Evolutionary conservation across 2,329 filamentous ascomycete genomes (phyloP), one percentile per base, ranked within the genome.

Genomic region (Cordyceps militaris): DNA sequence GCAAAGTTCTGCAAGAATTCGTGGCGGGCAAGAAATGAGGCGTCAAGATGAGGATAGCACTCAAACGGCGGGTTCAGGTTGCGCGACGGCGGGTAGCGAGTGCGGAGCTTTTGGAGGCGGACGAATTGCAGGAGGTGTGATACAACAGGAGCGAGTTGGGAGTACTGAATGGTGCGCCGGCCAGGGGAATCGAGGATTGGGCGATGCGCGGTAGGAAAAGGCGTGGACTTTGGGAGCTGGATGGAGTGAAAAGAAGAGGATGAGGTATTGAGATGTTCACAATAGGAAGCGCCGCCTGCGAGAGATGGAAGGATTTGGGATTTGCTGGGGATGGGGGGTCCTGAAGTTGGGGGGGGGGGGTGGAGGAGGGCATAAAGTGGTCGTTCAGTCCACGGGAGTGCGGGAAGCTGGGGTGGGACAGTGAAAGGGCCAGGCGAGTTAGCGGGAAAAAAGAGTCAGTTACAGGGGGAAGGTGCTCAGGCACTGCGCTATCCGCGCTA

Each of bases 241-340:
- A 9, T 36, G 5, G 30, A 38, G n/a, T 11, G 21, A 44, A 34
- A 14, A 23, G 19, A 56, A 47, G 52, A 56, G 23, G 23, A 38
- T 21, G 42, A 46, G 32, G 42, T 47, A 42, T 14, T 48, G 52
- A 32, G 52, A 56, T 56, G 52, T 40, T 47, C 43, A 47, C 52
- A 55, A 44, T 55, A 40, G 38, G 42, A 46, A 56, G 43, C 30
- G 43, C 43, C 42, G 52, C 30, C 48, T 21, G 43, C 52, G 14
- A 40, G 43, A 56, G 32, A 21, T 21, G 40, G 43, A 56, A 56
- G 52, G 52, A 56, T 36, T 55, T 26, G 30, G 52, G 43, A 38
- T 55, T 28, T 26, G 26, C 38, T 32, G 42, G 30, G 43, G 19
- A 24, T 23, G 52, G 52, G 51, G 42, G 52, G 42, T n/a, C 32